Evolutionary conservation across 202 grass and related monocot genomes (phyloP).

Genomic region (Schoenoplectus triqueter): DNA sequence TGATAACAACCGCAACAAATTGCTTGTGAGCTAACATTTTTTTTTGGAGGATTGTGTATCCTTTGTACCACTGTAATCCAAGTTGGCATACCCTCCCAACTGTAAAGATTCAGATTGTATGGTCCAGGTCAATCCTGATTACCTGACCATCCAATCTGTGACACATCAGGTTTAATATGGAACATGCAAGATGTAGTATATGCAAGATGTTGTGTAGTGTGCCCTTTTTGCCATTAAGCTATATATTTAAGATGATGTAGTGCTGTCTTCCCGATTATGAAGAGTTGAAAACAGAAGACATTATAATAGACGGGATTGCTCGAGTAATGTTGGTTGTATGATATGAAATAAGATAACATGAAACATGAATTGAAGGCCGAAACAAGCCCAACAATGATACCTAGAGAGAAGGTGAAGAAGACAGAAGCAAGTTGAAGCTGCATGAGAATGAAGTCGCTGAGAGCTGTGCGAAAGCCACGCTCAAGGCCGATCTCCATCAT

Average conservation of each 20-base stretch:
- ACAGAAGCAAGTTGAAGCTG: conserved; percentile 94
- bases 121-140: too few species aligned
- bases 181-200: neutral
- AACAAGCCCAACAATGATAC: conserved; percentile 29
- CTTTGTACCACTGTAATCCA: neutral
- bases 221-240: neutral
- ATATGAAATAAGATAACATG: conserved; percentile 3
- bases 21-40: neutral
- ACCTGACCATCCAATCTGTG: neutral
- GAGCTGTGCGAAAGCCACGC: conserved; percentile 89
- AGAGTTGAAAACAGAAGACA: neutral
- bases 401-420: conserved; percentile 98
- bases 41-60: neutral
- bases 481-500: conserved; percentile 99
- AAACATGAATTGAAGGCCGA: conserved; percentile 8
- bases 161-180: neutral
- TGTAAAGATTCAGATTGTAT: neutral
- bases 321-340: neutral
- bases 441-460: conserved; percentile 96
- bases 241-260: neutral
- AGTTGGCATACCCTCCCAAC: neutral
- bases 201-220: neutral
- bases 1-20: neutral
- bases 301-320: neutral
- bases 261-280: neutral